phyloP scores from a whole-genome alignment of 1,284 basidiomycete genomes.

The Tilletia setariae region DNA sequence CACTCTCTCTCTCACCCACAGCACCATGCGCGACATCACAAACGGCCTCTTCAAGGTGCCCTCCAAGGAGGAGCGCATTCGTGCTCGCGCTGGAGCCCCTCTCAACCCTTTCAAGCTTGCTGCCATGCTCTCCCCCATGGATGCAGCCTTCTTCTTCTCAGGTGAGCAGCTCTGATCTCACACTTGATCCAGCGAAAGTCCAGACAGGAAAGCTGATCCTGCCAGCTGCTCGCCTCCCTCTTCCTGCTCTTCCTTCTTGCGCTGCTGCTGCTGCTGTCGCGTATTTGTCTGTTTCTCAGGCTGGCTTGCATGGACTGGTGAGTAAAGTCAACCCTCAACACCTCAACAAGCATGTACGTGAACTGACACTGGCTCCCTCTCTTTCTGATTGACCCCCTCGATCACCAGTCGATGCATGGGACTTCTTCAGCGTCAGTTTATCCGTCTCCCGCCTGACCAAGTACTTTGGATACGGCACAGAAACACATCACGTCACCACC shows the following conservation, averaged over 20 bases:
- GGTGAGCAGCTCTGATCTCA: too few species aligned
- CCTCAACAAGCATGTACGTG: too few species aligned
- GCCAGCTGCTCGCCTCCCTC: too few species aligned
- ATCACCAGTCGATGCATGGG: slow-evolving; percentile 44
- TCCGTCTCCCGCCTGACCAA: slow-evolving; percentile 30
- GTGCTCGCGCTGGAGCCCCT: slow-evolving; percentile 40
- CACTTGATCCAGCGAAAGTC: too few species aligned
- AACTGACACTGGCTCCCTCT: not conserved
- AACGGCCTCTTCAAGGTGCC: slow-evolving; percentile 48
- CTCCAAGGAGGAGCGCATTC: slow-evolving; percentile 40
- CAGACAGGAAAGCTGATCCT: too few species aligned
- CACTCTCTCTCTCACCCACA: not conserved
- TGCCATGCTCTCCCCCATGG: slow-evolving; percentile 38
- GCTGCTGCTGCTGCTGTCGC: too few species aligned
- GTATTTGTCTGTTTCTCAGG: too few species aligned
- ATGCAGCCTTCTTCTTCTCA: slow-evolving; percentile 40
- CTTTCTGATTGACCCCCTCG: slow-evolving; percentile 17
- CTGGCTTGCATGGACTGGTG: slow-evolving; percentile 48
- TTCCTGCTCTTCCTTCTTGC: too few species aligned
- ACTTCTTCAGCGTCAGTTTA: slow-evolving; percentile 51
- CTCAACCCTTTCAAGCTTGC: slow-evolving; percentile 46
- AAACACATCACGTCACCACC: slow-evolving; percentile 36
- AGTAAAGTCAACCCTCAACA: not conserved
- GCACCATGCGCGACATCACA: slow-evolving; percentile 42
- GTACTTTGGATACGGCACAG: slow-evolving; percentile 23